Conservation (phyloP, 768 basidiomycete species). For the Mycena sanguinolenta region DNA sequence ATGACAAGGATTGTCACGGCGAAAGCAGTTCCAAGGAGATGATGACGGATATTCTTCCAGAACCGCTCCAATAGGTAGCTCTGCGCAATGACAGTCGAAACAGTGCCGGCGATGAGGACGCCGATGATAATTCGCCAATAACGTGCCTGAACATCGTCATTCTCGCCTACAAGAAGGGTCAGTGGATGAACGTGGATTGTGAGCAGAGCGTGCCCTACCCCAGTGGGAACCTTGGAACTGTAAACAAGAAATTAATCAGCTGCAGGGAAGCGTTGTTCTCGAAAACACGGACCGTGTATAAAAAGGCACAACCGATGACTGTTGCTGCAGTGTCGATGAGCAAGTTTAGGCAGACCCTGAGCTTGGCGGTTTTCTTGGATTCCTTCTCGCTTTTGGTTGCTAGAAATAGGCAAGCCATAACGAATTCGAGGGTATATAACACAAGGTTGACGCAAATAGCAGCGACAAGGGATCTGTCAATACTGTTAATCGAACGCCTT, state of each 20-base stretch:
- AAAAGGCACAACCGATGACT: conserved; percentile 17
- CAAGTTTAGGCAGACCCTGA: conserved; percentile 22
- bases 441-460: conserved; percentile 22
- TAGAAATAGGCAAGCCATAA: conserved; percentile 24
- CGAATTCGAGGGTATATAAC: conserved; percentile 24
- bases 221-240: conserved; percentile 31
- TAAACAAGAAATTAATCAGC: neutral
- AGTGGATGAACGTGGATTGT: neutral
- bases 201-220: neutral
- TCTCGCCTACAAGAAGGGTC: conserved; percentile 8
- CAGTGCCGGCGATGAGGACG: conserved; percentile 19
- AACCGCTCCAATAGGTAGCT: conserved; percentile 28
- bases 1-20: conserved; percentile 24
- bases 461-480: conserved; percentile 26
- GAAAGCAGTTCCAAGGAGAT: conserved; percentile 33
- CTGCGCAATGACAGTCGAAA: conserved; percentile 7
- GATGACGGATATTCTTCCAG: conserved; percentile 35
- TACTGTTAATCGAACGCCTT: neutral
- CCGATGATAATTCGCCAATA: conserved; percentile 19
- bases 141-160: conserved; percentile 24
- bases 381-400: neutral
- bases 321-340: conserved; percentile 26
- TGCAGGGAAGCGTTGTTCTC: neutral
- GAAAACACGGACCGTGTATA: conserved; percentile 22
- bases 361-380: conserved; percentile 3